Evolutionary conservation across 768 basidiomycete species (phyloP).

Genomic region (Agaricus blazei): DNA sequence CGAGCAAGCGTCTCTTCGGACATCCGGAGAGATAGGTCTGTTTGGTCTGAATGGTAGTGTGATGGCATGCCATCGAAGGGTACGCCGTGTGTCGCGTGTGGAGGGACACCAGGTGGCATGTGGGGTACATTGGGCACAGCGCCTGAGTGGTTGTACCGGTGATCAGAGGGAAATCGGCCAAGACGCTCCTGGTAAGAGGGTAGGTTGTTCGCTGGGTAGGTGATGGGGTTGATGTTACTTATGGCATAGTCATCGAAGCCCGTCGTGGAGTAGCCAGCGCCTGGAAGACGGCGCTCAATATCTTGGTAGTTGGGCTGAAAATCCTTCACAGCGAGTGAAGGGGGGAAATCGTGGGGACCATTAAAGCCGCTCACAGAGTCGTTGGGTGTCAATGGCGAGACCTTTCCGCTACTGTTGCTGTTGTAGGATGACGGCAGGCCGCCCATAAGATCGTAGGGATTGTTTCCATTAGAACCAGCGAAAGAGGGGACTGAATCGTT

Average conservation of each 20-base stretch:
- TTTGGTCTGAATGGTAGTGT: slow-evolving; percentile 47
- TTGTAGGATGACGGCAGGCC: slow-evolving; percentile 56
- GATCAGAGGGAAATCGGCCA: slow-evolving; percentile 48
- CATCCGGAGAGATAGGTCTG: slow-evolving; percentile 59
- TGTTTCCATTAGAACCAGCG: slow-evolving; percentile 37
- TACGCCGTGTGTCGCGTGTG: slow-evolving; percentile 60
- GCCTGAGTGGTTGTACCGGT: slow-evolving; percentile 42
- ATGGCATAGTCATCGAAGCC: slow-evolving; percentile 53
- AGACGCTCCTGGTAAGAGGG: slow-evolving; percentile 59
- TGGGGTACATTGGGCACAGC: slow-evolving; percentile 41
- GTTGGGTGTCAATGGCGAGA: slow-evolving; percentile 68
- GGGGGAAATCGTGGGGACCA: slow-evolving; percentile 47
- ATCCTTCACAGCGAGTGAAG: slow-evolving; percentile 46
- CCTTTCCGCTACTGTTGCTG: slow-evolving; percentile 55
- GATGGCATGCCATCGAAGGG: slow-evolving; percentile 60
- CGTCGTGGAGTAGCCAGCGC: slow-evolving; percentile 12
- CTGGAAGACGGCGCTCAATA: slow-evolving; percentile 41
- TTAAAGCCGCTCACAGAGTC: slow-evolving; percentile 58
- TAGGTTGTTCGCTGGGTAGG: slow-evolving; percentile 44
- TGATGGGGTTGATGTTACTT: slow-evolving; percentile 38
- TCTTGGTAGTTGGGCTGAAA: slow-evolving; percentile 56
- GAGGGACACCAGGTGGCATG: slow-evolving; percentile 55
- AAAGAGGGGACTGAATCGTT: slow-evolving; percentile 57
- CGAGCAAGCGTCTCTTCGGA: slow-evolving; percentile 59
- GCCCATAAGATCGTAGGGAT: slow-evolving; percentile 62